Base-by-base conservation (phyloP, 306 rosid species). In the Sicyos edulis region DNA sequence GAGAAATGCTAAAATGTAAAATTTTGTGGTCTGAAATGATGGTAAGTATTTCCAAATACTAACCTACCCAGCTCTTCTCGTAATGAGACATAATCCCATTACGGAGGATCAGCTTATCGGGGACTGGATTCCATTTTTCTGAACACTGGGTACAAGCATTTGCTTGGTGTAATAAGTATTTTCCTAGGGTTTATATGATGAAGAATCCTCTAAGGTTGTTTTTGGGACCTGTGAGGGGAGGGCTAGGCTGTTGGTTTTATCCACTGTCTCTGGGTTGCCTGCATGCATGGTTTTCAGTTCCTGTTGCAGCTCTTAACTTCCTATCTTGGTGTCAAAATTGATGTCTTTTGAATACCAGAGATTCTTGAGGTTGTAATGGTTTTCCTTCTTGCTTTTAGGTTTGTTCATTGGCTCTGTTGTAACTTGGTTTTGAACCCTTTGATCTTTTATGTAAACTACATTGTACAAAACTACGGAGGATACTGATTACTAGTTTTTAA, bases 401-500 rank as follows among this genome's bases (percentile, higher is more conserved):
- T 84, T 88, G 75, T 92, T 89, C 80, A 19, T 75, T 49, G 95
- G 92, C 13, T 88, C 96, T 65, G 16, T 89, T 81, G 73, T 86
- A 62, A 82, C 96, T 82, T 89, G 96, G 98, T 84, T 92, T 51
- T 89, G 96, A 91, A 85, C 90, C 69, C 32, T 89, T 57, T 88
- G 29, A 55, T 52, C 56, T n/a, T 52, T 16, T 52, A 52, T 0
- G 9, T 10, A 7, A 5, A 52, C 17, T 52, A 16, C 21, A 10
- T 52, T 7, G 20, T 6, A 52, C 56, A n/a, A 52, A 52, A 32
- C 54, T 51, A 52, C 16, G 10, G 56, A 52, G 10, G 56, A 52
- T 52, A 8, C 10, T 52, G n/a, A 1, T 8, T 52, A 16, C 21
- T n/a, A 37, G 8, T 37, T 37, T 37, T 32, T 5, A 32, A 26